These are phyloP conservation scores for Nasturtium officinale DNA, from an alignment of 345 rosid genomes.

Conservation along the genomic window DNA sequence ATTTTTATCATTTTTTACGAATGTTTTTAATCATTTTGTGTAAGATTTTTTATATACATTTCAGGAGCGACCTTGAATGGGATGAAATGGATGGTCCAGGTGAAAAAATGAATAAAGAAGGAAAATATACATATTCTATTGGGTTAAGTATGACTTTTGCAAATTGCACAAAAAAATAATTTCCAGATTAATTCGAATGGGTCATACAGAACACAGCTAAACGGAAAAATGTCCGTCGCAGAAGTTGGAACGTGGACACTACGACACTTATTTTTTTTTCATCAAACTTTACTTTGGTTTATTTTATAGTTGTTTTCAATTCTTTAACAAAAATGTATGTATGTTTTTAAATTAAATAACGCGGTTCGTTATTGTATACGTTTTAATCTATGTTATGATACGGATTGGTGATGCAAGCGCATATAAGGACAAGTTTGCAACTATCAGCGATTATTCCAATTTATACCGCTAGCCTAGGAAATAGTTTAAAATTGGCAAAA, in stretches of 20 bases:
- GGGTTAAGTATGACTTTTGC: constrained; percentile 15
- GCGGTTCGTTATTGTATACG: constrained; percentile 18
- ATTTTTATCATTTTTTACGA: neutral
- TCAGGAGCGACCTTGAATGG: neutral
- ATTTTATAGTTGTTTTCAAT: neutral
- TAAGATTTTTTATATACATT: neutral
- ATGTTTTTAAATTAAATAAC: neutral
- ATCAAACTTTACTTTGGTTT: constrained; percentile 9
- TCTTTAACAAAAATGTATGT: neutral
- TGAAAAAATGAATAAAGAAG: neutral
- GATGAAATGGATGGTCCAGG: neutral
- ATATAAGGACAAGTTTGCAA: neutral
- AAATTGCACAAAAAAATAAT: neutral
- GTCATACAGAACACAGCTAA: constrained; percentile 29
- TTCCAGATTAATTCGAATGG: constrained; percentile 4
- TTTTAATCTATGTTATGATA: neutral
- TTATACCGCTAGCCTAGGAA: neutral
- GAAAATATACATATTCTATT: neutral
- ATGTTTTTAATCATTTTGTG: neutral
- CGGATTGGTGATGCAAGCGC: neutral
- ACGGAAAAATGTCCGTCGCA: constrained; percentile 28
- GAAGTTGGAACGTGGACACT: constrained; percentile 41
- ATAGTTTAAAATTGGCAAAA: neutral
- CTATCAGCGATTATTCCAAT: constrained; percentile 1
- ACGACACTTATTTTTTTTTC: constrained; percentile 12